Conservation (phyloP, 371 early-diverging fungal genomes). For the Mortierella sp. region DNA sequence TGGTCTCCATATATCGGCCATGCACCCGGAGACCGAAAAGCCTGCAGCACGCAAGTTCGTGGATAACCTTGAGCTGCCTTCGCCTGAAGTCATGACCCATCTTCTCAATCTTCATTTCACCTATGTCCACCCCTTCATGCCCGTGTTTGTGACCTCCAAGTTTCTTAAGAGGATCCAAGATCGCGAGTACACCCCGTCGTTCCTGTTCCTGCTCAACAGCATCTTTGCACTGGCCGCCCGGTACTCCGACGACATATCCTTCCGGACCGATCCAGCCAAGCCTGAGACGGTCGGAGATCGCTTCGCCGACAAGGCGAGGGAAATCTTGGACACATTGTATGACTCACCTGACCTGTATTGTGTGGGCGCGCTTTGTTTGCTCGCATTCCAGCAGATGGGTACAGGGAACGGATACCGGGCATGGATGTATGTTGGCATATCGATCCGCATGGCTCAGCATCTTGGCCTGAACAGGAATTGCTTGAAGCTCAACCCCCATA, state of each 20-base stretch:
- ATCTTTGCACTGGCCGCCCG: slow-evolving; percentile 64
- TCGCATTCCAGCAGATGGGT: slow-evolving; percentile 51
- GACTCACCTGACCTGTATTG: slow-evolving; percentile 46
- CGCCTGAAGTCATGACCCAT: slow-evolving; percentile 46
- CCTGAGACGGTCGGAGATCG: slow-evolving; percentile 50
- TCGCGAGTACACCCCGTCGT: slow-evolving; percentile 55
- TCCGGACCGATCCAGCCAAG: slow-evolving; percentile 45
- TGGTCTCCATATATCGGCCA: neutral
- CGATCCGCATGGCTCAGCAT: slow-evolving; percentile 75
- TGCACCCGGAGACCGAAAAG: neutral
- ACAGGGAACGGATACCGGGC: slow-evolving; percentile 54
- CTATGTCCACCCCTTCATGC: slow-evolving; percentile 66
- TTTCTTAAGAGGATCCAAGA: slow-evolving; percentile 60
- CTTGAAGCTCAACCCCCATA: slow-evolving; percentile 57
- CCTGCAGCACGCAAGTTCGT: slow-evolving; percentile 23
- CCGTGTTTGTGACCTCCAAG: slow-evolving; percentile 64
- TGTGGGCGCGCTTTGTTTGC: slow-evolving; percentile 42
- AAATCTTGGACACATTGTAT: slow-evolving; percentile 51
- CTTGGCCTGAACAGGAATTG: slow-evolving; percentile 68
- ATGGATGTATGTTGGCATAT: slow-evolving; percentile 68
- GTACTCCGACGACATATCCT: slow-evolving; percentile 52
- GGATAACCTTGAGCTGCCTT: slow-evolving; percentile 42
- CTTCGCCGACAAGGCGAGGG: slow-evolving; percentile 42
- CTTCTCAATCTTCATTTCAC: slow-evolving; percentile 59
- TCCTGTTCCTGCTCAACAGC: slow-evolving; percentile 57